Evolutionary conservation across 352 stramenopile species (phyloP), one percentile per base, ranked within the genome.

Genomic region (Phytophthora tubulina): DNA sequence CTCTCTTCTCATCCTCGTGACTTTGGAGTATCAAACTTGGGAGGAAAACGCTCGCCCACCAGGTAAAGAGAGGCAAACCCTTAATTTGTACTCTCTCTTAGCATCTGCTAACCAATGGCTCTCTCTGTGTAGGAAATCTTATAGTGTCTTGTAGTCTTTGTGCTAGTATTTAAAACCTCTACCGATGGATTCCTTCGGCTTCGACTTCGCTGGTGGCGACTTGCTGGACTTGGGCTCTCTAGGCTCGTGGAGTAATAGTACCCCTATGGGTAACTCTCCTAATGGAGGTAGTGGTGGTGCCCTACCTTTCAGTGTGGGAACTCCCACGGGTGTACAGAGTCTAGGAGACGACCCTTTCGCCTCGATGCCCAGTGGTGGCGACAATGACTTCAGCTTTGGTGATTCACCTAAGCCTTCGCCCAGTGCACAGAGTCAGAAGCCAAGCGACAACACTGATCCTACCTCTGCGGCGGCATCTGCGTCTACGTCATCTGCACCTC

Each of bases 281-380:
- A 93, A 88, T 42, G 71, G 79, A 30, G 75, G 79, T 4, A 67
- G 49, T 33, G 60, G 63, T 13, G 66, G 70, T 36, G 67, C 61
- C 2, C 67, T 96, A 31, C 89, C 89, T 6, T 95, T 96, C 68
- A 95, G 87, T 70, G 86, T 96, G 44, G 89, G 89, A 4, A 96
- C 89, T 2, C 89, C 89, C 33, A 95, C 89, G 32, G 89, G 89
- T 49, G 84, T 96, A 6, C 86, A 91, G 65, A 95, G 88, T 60
- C 81, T 96, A 13, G 88, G 86, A 15, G 88, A 95, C 46, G 86
- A 95, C 56, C 79, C 84, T 5, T 95, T 95, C 54, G 76, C 78
- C 14, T 62, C 78, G 6, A 78, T 88, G 54, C 75, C 78, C 21
- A 76, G 72, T 3, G 73, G 65, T 4, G 73, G 75, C 38, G 82